phyloP scores from a whole-genome alignment of 2,329 filamentous ascomycete species.

The Phyllosticta paracitricarpa region DNA sequence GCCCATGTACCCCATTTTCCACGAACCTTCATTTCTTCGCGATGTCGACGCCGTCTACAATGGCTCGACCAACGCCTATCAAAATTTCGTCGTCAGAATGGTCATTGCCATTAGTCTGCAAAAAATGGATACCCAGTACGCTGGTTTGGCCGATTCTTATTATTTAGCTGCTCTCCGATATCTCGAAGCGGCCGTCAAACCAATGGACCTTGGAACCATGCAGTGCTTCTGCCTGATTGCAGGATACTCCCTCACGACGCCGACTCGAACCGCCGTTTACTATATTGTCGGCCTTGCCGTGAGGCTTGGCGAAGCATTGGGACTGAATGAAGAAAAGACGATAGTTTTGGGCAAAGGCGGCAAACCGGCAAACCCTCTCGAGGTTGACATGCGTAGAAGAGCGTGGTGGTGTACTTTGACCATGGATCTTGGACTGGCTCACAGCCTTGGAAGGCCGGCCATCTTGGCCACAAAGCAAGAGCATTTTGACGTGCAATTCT shows the following conservation, averaged over 20 bases:
- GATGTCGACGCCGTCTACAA: constrained; percentile 75
- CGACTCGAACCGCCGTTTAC: constrained; percentile 84
- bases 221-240: constrained; percentile 83
- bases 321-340: constrained; percentile 80
- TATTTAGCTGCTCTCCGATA: constrained; percentile 81
- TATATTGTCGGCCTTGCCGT: constrained; percentile 85
- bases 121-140: constrained; percentile 79
- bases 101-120: constrained; percentile 92
- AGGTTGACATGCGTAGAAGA: constrained; percentile 80
- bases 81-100: constrained; percentile 82
- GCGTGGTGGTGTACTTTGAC: constrained; percentile 80
- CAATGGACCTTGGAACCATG: constrained; percentile 83
- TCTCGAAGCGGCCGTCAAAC: constrained; percentile 70
- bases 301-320: constrained; percentile 79
- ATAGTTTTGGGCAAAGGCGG: constrained; percentile 56
- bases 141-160: constrained; percentile 90
- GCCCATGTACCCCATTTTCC: constrained; percentile 75
- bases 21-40: constrained; percentile 66
- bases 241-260: constrained; percentile 85
- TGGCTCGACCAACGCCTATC: constrained; percentile 65
- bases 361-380: constrained; percentile 55
- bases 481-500: constrained; percentile 76
- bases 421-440: constrained; percentile 81
- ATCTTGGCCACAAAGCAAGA: constrained; percentile 76
- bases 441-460: constrained; percentile 78